Evolutionary conservation across 257 asterid genomes (phyloP), one percentile per base, ranked within the genome.

Genomic region (Perilla frutescens): DNA sequence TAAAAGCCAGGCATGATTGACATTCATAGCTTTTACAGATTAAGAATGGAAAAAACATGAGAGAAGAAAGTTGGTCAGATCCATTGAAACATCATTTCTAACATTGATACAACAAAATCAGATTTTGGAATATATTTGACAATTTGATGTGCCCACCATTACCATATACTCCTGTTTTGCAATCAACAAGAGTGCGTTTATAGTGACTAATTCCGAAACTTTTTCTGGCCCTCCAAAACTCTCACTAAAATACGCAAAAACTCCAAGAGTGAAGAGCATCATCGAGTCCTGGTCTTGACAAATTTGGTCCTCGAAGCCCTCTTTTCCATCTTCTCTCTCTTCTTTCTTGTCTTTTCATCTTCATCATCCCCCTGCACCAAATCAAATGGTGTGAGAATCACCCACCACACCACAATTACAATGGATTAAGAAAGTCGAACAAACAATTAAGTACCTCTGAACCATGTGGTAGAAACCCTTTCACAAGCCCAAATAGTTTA

Each of bases 241-340:
- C 55, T 59, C 74, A 31, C 47, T 29, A 32, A 11, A 12, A 71
- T 62, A 43, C 44, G 32, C 29, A 29, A 60, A 56, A 60, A 55
- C 48, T 6, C 39, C 13, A 45, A 45, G 48, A n/a, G 15, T 6
- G 41, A 36, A 54, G 31, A 48, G 62, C 40, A 59, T 80, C 73
- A 90, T 64, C 96, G 87, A 62, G 82, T 79, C 81, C 88, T 86
- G 10, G 95, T 76, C 84, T 80, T 90, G 71, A 91, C 78, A 71
- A 91, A 83, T 83, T 91, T 94, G 81, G 85, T 75, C 78, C 96
- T 88, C 48, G 97, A 90, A 65, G 97, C 99, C 85, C 68, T 91
- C 84, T 86, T 94, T 81, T 94, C 99, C 95, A 94, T 76, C 79
- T 94, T 94, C 34, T 94, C 97, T 80, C 97, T 90, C 87, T 91